Evolutionary conservation across 2,329 filamentous ascomycete species (phyloP), one percentile per base, ranked within the genome.

Genomic region (Penicillium sp.): DNA sequence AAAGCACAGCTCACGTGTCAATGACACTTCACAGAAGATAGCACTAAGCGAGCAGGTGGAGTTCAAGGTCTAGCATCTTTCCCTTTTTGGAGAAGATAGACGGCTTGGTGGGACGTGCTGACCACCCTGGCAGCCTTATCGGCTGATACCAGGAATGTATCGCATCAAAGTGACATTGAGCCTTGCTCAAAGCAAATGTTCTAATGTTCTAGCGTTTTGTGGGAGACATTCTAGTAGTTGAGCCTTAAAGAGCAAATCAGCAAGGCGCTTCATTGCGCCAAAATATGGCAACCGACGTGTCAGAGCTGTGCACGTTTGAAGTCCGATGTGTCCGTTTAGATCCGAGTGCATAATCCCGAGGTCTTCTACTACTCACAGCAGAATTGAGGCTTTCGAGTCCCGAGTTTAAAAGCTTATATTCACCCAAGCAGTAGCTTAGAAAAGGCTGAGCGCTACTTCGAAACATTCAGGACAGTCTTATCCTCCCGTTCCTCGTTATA

Each of bases 341-440:
- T 16, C 26, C 27, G 16, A 11, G 14, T 42, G 24, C 29, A 31
- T 37, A 7, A 14, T n/a, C n/a, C n/a, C n/a, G n/a, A n/a, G n/a
- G n/a, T n/a, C 19, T 16, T 26, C 2, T 14, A 9, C 3, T 27
- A 21, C 8, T 16, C 5, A 46, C 74, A 71, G 21, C 69, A 66
- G 26, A 11, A 75, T 75, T 37, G 70, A 76, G 52, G 71, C 71
- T 13, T 69, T 76, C 11, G 73, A 76, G 52, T 67, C 69, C 16
- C 62, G 54, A 29, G 19, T 46, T 62, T 6, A 48, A 56, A 9
- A 60, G 42, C 43, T 61, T 11, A 39, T 60, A 29, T n/a, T 52
- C 6, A 43, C 54, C 39, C 50, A 35, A 24, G 14, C 43, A 16
- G 21, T 19, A 8, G 8, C 14, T 14, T 22, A 19, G 67, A 76